Percentiles rank a stretch among this genome's conserved stretches.
Conservation (phyloP, 1,139 yeast genomes). For the Pneumocystis carinii region DNA sequence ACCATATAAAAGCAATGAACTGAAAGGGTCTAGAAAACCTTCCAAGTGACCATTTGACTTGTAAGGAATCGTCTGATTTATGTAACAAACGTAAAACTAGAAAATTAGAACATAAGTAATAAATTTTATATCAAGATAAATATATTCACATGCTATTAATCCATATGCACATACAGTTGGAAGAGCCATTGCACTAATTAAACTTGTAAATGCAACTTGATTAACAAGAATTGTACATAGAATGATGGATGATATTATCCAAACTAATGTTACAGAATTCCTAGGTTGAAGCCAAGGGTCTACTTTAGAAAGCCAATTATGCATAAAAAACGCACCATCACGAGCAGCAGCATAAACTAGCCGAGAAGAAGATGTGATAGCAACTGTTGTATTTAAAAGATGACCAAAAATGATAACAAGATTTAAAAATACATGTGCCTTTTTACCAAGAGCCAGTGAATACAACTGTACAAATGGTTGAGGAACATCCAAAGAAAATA, state of each 20-base stretch:
- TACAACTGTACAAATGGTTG: constrained; percentile 20
- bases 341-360: constrained; percentile 20
- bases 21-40: constrained; percentile 17
- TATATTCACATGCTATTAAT: constrained; percentile 13
- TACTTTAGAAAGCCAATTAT: constrained; percentile 19
- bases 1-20: constrained; percentile 40
- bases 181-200: constrained; percentile 20
- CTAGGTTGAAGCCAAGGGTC: constrained; percentile 17
- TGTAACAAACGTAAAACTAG: constrained; percentile 18
- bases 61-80: constrained; percentile 14
- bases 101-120: neutral
- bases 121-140: neutral
- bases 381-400: constrained; percentile 16
- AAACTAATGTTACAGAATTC: constrained; percentile 19
- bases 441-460: constrained; percentile 20
- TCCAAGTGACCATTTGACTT: constrained; percentile 18
- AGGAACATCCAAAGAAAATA: constrained; percentile 21
- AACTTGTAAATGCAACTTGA: constrained; percentile 19
- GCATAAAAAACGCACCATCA: constrained; percentile 21
- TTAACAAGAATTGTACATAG: constrained; percentile 19
- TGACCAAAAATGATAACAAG: constrained; percentile 16
- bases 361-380: constrained; percentile 20
- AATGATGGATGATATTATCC: constrained; percentile 17
- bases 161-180: constrained; percentile 20
- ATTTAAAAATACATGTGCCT: constrained; percentile 18